Percentiles rank a stretch among this genome's conserved stretches.
phyloP scores from a whole-genome alignment of 73 alveolate species.

The Urostyla sp. region DNA sequence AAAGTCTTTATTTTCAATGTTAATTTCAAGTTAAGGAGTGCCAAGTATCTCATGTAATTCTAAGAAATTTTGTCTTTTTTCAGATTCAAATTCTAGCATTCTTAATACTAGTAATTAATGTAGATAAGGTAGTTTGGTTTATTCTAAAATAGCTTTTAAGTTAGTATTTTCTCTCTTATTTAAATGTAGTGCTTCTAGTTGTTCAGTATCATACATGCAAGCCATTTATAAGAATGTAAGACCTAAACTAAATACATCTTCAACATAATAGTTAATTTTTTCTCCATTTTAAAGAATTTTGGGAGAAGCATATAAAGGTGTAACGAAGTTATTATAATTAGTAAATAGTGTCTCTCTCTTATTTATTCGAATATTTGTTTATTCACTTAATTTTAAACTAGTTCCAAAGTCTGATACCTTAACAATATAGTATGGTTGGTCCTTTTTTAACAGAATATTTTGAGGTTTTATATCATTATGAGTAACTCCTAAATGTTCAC shows the following conservation, averaged over 20 bases:
- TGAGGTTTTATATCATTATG: slow-evolving; percentile 32
- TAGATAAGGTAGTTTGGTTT: background rate
- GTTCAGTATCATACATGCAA: background rate
- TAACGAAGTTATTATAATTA: background rate
- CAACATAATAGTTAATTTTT: slow-evolving; percentile 13
- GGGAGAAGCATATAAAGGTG: slow-evolving; percentile 28
- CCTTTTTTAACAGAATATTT: background rate
- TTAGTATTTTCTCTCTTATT: background rate
- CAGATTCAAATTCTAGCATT: slow-evolving; percentile 16
- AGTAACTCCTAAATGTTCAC: background rate
- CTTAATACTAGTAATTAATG: background rate
- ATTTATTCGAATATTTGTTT: background rate
- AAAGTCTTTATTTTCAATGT: background rate
- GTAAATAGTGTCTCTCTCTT: background rate
- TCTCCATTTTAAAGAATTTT: background rate
- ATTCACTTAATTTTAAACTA: slow-evolving; percentile 2
- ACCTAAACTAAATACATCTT: slow-evolving; percentile 39
- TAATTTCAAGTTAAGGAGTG: background rate
- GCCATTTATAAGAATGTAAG: slow-evolving; percentile 34
- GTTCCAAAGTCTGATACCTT: slow-evolving; percentile 27
- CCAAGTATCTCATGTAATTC: background rate
- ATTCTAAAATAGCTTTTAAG: background rate
- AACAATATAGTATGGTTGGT: background rate
- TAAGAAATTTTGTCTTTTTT: slow-evolving; percentile 1
- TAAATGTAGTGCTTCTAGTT: background rate